Base-by-base conservation (phyloP, 2,329 filamentous ascomycete species). In the Cadophora gregata region DNA sequence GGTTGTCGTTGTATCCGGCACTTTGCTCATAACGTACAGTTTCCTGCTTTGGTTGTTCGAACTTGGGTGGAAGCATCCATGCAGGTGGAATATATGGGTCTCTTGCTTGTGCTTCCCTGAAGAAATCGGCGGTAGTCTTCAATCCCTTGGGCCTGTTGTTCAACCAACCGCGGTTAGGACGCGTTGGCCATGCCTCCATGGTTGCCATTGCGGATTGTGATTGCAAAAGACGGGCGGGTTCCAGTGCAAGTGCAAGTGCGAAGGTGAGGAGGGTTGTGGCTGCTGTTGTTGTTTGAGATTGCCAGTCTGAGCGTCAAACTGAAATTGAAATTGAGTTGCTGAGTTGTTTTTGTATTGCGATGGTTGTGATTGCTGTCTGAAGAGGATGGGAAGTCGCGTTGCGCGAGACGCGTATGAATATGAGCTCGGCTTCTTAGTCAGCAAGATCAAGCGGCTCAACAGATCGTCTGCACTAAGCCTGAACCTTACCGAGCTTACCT, bases 11-110 rank as follows among this genome's bases (percentile, higher is more conserved):
- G 38, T 42, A 42, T 42, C 19, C 12, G 16, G 19, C 38, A 16
- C 10, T 12, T 6, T 42, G 10, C 38, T 42, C 38, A 16, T 42
- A 42, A 5, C 38, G 38, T 42, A 42, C 14, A 16, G 12, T 42
- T 42, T 42, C 38, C 14, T 42, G 38, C 38, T 42, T 42, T 42
- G 38, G 38, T 42, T 16, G 6, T 19, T 42, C 38, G 14, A 42
- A n/a, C 42, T 47, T 47, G 42, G 42, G 42, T 21, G 42, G 42
- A 47, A 47, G 42, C 42, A 47, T 47, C 42, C 42, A 47, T 47
- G 42, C 42, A n/a, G 42, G 42, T 47, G 42, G 42, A 6, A 47
- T n/a, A n/a, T 47, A 21, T 21, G 38, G 38, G 14, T 47, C n/a
- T 21, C 10, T 47, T 47, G 42, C 42, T 47, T 21, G 42, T 21